Evolutionary conservation across 2,329 filamentous ascomycete genomes (phyloP), one percentile per base, ranked within the genome.

Genomic region (Echinosphaeria canescens): DNA sequence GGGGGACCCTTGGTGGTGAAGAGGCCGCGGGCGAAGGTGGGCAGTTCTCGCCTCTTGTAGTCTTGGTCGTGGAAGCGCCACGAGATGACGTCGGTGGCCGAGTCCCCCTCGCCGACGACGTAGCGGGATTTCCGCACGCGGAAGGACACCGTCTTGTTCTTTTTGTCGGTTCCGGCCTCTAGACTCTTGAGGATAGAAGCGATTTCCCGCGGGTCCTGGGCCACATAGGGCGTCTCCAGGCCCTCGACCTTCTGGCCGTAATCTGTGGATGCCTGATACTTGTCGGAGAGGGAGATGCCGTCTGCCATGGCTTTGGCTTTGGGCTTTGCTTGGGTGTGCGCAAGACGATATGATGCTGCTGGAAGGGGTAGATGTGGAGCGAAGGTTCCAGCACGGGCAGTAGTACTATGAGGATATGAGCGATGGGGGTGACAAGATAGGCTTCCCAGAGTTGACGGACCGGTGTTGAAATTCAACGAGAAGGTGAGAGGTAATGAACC

Each of bases 11-110:
- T 64, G 23, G 75, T 75, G n/a, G 84, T 98, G 50, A 98, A 98
- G 2, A 98, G 63, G 5, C 88, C 88, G 28, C 88, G 72, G 5
- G 88, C 84, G 46, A 93, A 92, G 2, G 81, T 92, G 5, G 88
- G 88, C 9, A 98, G 62, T 36, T 81, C 65, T 11, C 54, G 53
- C 37, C 74, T 75, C 54, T 95, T 95, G 62, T 95, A 98, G 41
- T 95, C 85, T 75, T 75, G 91, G 37, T 98, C 88, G 39, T 76
- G 71, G 49, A 95, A 75, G 36, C 75, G 74, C 88, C 88, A 98
- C 3, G 85, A 93, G 43, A 88, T 70, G 30, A 95, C 79, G 5
- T 54, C 56, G 35, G 80, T 64, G 15, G 64, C 57, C 30, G 70
- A 57, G 13, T 62, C 57, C 5, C 72, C 79, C 11, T 53, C 51